Conservation (phyloP, 176 grass and related monocot genomes). For the Bonia amplexicaulis region DNA sequence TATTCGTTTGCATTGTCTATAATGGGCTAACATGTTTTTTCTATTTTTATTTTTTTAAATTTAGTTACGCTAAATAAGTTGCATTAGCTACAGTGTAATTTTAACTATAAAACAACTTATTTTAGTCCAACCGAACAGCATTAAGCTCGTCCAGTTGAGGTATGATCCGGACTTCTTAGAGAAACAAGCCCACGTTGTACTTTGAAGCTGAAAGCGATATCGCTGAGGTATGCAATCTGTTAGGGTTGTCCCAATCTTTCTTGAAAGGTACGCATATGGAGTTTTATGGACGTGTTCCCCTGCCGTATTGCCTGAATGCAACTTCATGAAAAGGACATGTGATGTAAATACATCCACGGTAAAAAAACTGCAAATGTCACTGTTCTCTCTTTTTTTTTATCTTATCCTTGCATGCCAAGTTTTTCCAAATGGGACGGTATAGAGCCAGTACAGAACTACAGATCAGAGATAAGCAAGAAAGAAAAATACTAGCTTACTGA, state of each 20-base stretch:
- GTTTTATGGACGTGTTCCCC: not conserved
- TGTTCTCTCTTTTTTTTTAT: not conserved
- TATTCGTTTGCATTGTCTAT: too few relatives aligned
- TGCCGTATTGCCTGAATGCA: too few relatives aligned
- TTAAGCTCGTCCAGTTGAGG: not conserved
- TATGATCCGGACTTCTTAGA: not conserved
- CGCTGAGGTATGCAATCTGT: not conserved
- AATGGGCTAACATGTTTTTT: too few relatives aligned
- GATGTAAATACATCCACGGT: not conserved
- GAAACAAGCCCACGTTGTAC: not conserved
- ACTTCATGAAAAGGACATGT: not conserved
- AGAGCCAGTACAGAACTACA: too few relatives aligned
- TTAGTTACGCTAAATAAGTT: too few relatives aligned
- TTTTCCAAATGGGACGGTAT: not conserved
- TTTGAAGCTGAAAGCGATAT: not conserved
- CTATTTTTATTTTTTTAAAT: too few relatives aligned
- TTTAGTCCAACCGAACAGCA: too few relatives aligned
- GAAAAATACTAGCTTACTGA: too few relatives aligned
- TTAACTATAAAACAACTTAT: too few relatives aligned
- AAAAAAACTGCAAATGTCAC: not conserved
- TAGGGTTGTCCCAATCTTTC: not conserved
- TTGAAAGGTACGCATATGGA: not conserved
- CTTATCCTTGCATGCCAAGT: not conserved
- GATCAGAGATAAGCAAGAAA: too few relatives aligned
- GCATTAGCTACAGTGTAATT: too few relatives aligned